A percentile compares a stretch with the other conserved stretches of the same genome.
These are phyloP conservation scores for Pleurotus citrinopileatus DNA, from an alignment of 768 basidiomycete genomes.

Conservation along the genomic window DNA sequence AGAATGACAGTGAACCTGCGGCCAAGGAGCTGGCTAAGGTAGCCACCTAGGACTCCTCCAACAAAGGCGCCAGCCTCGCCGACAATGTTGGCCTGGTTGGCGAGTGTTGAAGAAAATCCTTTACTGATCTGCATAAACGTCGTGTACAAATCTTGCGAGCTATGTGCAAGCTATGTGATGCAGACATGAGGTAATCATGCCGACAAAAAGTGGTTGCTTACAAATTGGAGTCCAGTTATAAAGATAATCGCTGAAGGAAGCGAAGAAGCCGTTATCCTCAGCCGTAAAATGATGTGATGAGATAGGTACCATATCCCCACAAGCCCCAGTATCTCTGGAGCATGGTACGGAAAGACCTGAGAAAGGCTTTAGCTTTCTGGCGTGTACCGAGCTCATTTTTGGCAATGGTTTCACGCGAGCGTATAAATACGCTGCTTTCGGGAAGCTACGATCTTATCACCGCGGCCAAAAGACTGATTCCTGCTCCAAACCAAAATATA, in stretches of 20 bases:
- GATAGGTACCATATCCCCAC: constrained; percentile 45
- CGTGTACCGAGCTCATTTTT: constrained; percentile 26
- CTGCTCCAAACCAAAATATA: constrained; percentile 60
- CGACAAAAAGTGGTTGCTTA: background rate
- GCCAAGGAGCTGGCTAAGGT: constrained; percentile 56
- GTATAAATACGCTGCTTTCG: constrained; percentile 55
- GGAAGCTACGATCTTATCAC: constrained; percentile 50
- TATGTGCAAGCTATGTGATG: constrained; percentile 12
- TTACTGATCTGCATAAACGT: constrained; percentile 53
- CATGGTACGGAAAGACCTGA: constrained; percentile 53
- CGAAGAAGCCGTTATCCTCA: background rate
- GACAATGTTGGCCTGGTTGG: constrained; percentile 63
- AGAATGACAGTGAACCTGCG: constrained; percentile 53
- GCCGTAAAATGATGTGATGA: background rate
- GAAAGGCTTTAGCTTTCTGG: constrained; percentile 48
- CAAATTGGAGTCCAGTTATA: constrained; percentile 13
- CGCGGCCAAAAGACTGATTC: constrained; percentile 51
- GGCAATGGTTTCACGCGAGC: constrained; percentile 24
- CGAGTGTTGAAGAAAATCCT: constrained; percentile 38
- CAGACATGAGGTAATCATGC: background rate
- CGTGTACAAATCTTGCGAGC: constrained; percentile 48
- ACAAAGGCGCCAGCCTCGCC: constrained; percentile 25
- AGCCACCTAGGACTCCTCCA: constrained; percentile 56
- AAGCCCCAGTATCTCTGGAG: constrained; percentile 58
- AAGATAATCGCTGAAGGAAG: constrained; percentile 10